Conservation (phyloP, 305 asterid genomes). For the Fraxinus velutina region DNA sequence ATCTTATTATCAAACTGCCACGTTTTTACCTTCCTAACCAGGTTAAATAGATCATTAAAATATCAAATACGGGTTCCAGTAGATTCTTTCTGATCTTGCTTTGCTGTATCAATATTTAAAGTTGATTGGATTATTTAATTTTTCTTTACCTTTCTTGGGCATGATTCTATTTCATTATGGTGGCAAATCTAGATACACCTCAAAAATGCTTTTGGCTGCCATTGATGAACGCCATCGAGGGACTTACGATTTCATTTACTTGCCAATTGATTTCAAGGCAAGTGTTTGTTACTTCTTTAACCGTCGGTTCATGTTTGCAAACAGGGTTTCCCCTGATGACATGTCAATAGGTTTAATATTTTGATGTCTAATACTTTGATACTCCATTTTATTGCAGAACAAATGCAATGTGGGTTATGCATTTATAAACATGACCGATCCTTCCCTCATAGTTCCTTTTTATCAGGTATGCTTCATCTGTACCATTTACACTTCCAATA, state of each 20-base stretch:
- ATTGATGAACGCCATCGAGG: constrained; percentile 94
- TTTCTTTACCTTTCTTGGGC: constrained; percentile 4
- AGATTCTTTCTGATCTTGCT: constrained; percentile 9
- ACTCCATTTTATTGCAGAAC: constrained; percentile 61
- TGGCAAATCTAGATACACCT: constrained; percentile 66
- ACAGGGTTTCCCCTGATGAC: neutral
- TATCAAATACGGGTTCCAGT: neutral
- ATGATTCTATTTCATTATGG: constrained; percentile 26
- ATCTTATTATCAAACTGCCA: neutral
- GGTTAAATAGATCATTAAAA: constrained; percentile 6
- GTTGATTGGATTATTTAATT: constrained; percentile 1
- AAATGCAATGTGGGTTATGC: constrained; percentile 99
- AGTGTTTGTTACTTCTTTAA: constrained; percentile 28
- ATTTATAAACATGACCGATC: constrained; percentile 93
- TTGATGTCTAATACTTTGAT: constrained; percentile 21
- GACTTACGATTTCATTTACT: constrained; percentile 90
- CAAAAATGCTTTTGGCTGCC: constrained; percentile 98
- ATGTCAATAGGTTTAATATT: neutral
- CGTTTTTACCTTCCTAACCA: constrained; percentile 1
- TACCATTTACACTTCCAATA: neutral
- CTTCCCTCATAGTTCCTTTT: constrained; percentile 77
- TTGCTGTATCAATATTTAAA: neutral
- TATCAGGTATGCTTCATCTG: constrained; percentile 52
- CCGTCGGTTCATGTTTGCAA: neutral
- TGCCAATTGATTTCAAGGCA: constrained; percentile 96